Evolutionary conservation across 2,329 filamentous ascomycete genomes (phyloP).

Genomic region (Beauveria asiatica): DNA sequence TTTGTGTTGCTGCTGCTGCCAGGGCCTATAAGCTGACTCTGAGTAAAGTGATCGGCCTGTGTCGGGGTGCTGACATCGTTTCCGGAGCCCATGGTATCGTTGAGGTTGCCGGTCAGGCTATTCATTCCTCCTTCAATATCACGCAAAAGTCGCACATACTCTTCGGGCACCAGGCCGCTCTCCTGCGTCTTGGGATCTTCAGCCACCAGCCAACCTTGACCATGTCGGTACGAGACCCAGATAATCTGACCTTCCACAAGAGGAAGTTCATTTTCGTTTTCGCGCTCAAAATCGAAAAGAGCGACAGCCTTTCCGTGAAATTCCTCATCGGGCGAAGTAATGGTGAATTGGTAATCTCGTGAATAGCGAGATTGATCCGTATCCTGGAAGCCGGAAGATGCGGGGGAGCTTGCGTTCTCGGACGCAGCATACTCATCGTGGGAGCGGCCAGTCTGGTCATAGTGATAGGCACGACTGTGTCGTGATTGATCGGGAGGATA

Average conservation of each 20-base stretch:
- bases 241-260: constrained; percentile 93
- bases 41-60: constrained; percentile 45
- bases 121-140: constrained; percentile 89
- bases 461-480: constrained; percentile 41
- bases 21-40: constrained; percentile 38
- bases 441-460: constrained; percentile 36
- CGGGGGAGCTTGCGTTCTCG: constrained; percentile 49
- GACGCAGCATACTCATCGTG: constrained; percentile 48
- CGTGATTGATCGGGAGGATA: constrained; percentile 60
- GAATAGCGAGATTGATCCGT: constrained; percentile 75
- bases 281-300: constrained; percentile 86
- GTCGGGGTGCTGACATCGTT: constrained; percentile 53
- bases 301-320: constrained; percentile 96
- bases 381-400: constrained; percentile 48
- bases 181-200: constrained; percentile 92
- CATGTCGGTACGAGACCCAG: constrained; percentile 90
- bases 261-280: constrained; percentile 94
- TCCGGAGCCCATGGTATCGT: constrained; percentile 42
- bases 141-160: constrained; percentile 84
- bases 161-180: constrained; percentile 89
- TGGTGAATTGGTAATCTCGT: constrained; percentile 88
- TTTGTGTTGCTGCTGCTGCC: constrained; percentile 37
- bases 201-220: constrained; percentile 94
- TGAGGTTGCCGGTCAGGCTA: constrained; percentile 51
- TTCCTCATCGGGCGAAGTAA: constrained; percentile 90